Evolutionary conservation across 2,329 filamentous ascomycete genomes (phyloP).

Genomic region (Monosporascus cannonballus): DNA sequence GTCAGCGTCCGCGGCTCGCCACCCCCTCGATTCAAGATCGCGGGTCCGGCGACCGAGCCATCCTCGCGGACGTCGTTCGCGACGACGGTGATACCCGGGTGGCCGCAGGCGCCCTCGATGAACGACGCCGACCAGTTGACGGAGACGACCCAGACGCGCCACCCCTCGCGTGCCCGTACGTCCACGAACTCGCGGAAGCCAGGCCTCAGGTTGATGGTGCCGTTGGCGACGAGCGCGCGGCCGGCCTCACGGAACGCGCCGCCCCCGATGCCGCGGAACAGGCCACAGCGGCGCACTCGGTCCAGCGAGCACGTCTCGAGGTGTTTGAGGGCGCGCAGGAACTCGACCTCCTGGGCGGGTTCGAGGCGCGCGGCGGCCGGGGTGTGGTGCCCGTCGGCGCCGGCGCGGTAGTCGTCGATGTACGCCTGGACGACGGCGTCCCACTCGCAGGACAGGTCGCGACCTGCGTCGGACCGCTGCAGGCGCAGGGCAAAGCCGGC

Average conservation of each 20-base stretch:
- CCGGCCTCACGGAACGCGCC: slow-evolving; percentile 33
- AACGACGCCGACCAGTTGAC: slow-evolving; percentile 47
- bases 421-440: slow-evolving; percentile 40
- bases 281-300: slow-evolving; percentile 34
- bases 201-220: slow-evolving; percentile 28
- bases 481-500: slow-evolving; percentile 35
- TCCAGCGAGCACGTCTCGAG: slow-evolving; percentile 42
- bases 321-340: slow-evolving; percentile 34
- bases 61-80: slow-evolving; percentile 37
- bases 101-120: slow-evolving; percentile 37
- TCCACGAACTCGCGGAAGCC: slow-evolving; percentile 33
- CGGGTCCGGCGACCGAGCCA: slow-evolving; percentile 37
- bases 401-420: slow-evolving; percentile 33
- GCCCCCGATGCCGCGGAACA: slow-evolving; percentile 37
- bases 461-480: slow-evolving; percentile 4
- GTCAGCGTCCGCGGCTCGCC: slow-evolving; percentile 25
- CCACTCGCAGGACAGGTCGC: slow-evolving; percentile 36
- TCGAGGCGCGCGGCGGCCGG: slow-evolving; percentile 26
- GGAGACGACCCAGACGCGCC: slow-evolving; percentile 39
- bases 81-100: slow-evolving; percentile 28
- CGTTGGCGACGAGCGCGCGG: slow-evolving; percentile 25
- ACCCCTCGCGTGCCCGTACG: slow-evolving; percentile 18
- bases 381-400: slow-evolving; percentile 29
- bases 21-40: slow-evolving; percentile 15
- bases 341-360: slow-evolving; percentile 34